Evolutionary conservation across 2,329 filamentous ascomycete species (phyloP).

Genomic region (Gnomoniopsis sp.): DNA sequence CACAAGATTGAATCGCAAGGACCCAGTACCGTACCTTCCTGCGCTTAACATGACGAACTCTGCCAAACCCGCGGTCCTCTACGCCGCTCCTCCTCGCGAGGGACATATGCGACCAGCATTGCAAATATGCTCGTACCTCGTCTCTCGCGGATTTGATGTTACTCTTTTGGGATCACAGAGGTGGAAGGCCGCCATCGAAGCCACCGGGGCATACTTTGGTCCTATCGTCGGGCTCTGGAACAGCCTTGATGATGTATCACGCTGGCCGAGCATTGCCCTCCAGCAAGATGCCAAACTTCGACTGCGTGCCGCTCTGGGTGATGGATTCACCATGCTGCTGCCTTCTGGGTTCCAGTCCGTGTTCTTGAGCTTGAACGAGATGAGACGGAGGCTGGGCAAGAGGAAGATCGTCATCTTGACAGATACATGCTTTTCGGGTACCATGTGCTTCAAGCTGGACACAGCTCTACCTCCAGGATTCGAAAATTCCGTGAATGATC

Average conservation of each 20-base stretch:
- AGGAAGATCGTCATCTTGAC: background rate
- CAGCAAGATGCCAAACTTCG: background rate
- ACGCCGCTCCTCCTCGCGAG: conserved; percentile 6
- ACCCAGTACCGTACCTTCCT: background rate
- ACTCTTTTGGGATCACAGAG: background rate
- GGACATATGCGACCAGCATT: conserved; percentile 14
- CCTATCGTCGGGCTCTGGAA: conserved; percentile 10
- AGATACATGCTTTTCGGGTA: background rate
- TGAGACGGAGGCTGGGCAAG: background rate
- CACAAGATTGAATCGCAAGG: background rate
- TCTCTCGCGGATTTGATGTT: conserved; percentile 7
- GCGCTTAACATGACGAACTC: background rate
- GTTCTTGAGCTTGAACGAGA: background rate
- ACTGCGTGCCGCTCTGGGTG: conserved; percentile 1
- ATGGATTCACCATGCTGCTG: conserved; percentile 3
- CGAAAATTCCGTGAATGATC: background rate
- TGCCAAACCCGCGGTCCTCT: conserved; percentile 1
- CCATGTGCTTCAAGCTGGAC: background rate
- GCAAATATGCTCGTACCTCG: conserved; percentile 10
- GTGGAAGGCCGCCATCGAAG: conserved; percentile 6
- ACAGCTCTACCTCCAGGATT: background rate
- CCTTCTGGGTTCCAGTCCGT: conserved; percentile 12
- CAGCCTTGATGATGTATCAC: background rate
- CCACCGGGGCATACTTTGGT: background rate
- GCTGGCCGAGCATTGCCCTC: background rate